phyloP scores from a whole-genome alignment of 768 basidiomycete genomes.

The Phanerochaete sordida region DNA sequence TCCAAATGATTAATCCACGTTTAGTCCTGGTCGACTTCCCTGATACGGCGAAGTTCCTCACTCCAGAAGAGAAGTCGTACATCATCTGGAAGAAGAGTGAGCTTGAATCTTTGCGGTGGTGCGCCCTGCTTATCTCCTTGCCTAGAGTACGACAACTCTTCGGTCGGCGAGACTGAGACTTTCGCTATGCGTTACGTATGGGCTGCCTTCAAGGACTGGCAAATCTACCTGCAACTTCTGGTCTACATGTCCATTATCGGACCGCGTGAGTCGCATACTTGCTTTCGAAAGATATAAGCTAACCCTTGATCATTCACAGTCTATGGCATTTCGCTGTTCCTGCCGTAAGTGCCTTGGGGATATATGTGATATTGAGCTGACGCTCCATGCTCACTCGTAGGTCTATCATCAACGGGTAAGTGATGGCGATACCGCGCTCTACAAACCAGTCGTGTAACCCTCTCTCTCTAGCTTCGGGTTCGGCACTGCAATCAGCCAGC shows the following conservation, averaged over 20 bases:
- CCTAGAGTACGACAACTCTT: conserved; percentile 52
- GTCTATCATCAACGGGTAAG: conserved; percentile 55
- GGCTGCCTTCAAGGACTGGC: conserved; percentile 61
- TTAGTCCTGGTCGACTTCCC: conserved; percentile 63
- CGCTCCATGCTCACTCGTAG: conserved; percentile 25
- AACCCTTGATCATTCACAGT: too few relatives aligned
- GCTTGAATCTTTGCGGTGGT: too few relatives aligned
- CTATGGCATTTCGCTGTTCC: conserved; percentile 67
- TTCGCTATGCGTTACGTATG: conserved; percentile 52
- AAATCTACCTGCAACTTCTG: conserved; percentile 57
- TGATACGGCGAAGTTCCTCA: conserved; percentile 54
- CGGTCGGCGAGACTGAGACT: conserved; percentile 58
- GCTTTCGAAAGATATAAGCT: not conserved
- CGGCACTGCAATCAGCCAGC: conserved; percentile 50
- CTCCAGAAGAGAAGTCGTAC: conserved; percentile 54
- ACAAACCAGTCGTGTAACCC: too few relatives aligned
- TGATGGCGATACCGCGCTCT: too few relatives aligned
- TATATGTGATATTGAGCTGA: not conserved
- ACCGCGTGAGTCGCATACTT: conserved; percentile 47
- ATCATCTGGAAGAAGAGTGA: conserved; percentile 56
- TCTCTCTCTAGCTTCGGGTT: conserved; percentile 57
- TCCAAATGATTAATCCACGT: not conserved
- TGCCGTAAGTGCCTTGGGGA: conserved; percentile 49
- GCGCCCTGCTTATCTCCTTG: not conserved
- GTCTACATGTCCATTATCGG: conserved; percentile 56